A percentile compares a stretch with the other conserved stretches of the same genome.
Conservation (phyloP, 129 eudicot species). For the carrot (Daucus carota) region DH1_v3.0 NC_030385.2:35098001-35098500, state of each 20-base stretch:
- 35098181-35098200: neutral
- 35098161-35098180: neutral
- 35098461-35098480: neutral
- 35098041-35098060: neutral
- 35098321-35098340: conserved; percentile 45
- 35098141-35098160: neutral
- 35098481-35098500: conserved; percentile 18
- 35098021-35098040: neutral
- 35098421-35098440: neutral
- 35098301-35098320: conserved; percentile 28
- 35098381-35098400: no score
- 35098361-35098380: conserved; percentile 17
- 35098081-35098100: neutral
- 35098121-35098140: neutral
- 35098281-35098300: conserved; percentile 2
- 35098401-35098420: neutral
- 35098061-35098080: neutral
- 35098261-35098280: conserved; percentile 5
- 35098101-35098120: neutral
- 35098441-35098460: neutral
- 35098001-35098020: neutral
- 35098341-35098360: conserved; percentile 21
- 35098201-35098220: conserved; percentile 11
- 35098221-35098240: no score
- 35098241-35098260: neutral